phyloP scores from a whole-genome alignment of 495 filamentous ascomycete species.

The Daldinia caldariorum region DNA sequence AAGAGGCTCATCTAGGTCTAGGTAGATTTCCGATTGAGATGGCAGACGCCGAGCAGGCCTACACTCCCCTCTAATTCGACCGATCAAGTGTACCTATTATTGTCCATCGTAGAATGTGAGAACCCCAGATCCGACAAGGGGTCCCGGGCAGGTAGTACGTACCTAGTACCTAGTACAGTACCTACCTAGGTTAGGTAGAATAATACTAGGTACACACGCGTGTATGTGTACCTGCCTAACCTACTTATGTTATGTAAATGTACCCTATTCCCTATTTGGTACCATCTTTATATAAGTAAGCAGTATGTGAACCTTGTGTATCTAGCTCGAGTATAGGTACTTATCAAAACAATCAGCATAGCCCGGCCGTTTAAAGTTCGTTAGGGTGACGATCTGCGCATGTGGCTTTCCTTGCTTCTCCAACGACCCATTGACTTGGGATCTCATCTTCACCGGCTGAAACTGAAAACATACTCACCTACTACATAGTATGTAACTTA shows the following conservation, averaged over 20 bases:
- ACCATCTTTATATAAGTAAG: background rate
- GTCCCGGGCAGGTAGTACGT: background rate
- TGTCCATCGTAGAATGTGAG: background rate
- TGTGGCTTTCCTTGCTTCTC: slow-evolving; percentile 26
- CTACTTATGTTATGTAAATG: background rate
- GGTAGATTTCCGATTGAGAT: slow-evolving; percentile 20
- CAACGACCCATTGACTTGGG: slow-evolving; percentile 31
- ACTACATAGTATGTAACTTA: too few species aligned
- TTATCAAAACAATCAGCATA: slow-evolving; percentile 1
- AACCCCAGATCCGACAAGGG: slow-evolving; percentile 9
- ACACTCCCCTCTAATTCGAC: background rate
- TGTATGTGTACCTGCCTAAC: too few species aligned
- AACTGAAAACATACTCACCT: slow-evolving; percentile 1
- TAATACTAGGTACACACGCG: too few species aligned
- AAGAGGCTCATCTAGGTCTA: slow-evolving; percentile 19
- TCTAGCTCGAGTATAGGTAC: slow-evolving; percentile 21
- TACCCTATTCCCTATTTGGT: background rate
- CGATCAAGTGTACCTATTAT: too few species aligned
- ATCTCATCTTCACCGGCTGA: slow-evolving; percentile 33
- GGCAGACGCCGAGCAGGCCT: slow-evolving; percentile 26
- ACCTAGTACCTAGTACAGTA: too few species aligned
- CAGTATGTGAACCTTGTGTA: background rate
- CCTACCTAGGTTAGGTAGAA: too few species aligned
- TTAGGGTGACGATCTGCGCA: slow-evolving; percentile 33
- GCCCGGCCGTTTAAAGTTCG: slow-evolving; percentile 31